These are phyloP conservation scores for Saccharomycopsis oosterbeekiorum DNA, from an alignment of 805 yeast genomes.

Conservation along the genomic window DNA sequence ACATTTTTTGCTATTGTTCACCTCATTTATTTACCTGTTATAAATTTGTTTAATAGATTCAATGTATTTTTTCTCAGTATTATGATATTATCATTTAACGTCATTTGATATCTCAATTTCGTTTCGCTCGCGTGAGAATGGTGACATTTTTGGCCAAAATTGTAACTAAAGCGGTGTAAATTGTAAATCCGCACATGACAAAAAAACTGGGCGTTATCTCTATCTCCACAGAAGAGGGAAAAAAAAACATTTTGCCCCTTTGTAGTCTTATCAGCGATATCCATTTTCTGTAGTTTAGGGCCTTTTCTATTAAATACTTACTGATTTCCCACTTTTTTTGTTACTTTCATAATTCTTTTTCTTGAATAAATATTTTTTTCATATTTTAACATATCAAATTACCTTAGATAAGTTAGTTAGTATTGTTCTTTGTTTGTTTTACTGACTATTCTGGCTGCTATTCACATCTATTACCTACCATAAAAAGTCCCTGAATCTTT, in stretches of 20 bases:
- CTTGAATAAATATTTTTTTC: neutral
- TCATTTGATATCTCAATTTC: neutral
- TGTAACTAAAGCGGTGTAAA: neutral
- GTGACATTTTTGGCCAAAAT: neutral
- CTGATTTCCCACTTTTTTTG: neutral
- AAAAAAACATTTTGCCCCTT: neutral
- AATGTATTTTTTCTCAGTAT: no score
- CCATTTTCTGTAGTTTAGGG: neutral
- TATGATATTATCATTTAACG: no score
- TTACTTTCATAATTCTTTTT: neutral
- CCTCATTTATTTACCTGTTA: neutral
- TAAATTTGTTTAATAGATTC: neutral
- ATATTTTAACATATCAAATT: neutral
- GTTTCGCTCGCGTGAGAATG: neutral
- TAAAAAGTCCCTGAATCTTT: no score
- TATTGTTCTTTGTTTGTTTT: neutral
- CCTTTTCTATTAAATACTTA: neutral
- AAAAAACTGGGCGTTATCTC: neutral
- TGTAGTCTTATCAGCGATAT: neutral
- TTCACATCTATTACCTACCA: no score
- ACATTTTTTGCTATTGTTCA: neutral
- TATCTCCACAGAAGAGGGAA: neutral
- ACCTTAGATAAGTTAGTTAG: neutral
- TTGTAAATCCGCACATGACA: neutral
- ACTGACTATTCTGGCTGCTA: neutral